These are phyloP conservation scores for Russula abietina DNA, from an alignment of 768 basidiomycete genomes.

Conservation along the genomic window DNA sequence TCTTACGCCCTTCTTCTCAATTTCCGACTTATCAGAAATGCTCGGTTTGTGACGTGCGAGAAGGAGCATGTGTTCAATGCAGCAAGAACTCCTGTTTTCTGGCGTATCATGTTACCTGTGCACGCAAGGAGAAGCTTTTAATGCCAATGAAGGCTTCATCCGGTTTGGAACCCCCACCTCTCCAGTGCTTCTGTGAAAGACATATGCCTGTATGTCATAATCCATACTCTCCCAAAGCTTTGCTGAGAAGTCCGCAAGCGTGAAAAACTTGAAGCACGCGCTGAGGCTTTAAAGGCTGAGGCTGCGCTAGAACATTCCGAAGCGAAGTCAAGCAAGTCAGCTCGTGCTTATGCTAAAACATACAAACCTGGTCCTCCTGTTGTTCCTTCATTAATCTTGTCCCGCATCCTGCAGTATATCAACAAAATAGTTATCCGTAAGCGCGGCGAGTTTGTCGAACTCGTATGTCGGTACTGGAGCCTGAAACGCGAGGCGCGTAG, in stretches of 20 bases:
- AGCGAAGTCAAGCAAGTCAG: slow-evolving; percentile 60
- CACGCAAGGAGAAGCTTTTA: slow-evolving; percentile 75
- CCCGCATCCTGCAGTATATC: slow-evolving; percentile 71
- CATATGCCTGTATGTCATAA: slow-evolving; percentile 66
- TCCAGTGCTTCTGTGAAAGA: slow-evolving; percentile 82
- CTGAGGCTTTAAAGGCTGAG: slow-evolving; percentile 49
- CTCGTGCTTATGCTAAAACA: slow-evolving; percentile 85
- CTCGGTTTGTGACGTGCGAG: slow-evolving; percentile 49
- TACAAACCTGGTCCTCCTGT: slow-evolving; percentile 92
- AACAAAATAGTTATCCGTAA: slow-evolving; percentile 63
- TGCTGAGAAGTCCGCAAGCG: slow-evolving; percentile 37
- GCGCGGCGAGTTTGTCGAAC: slow-evolving; percentile 67
- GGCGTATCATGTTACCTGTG: slow-evolving; percentile 94
- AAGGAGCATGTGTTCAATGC: slow-evolving; percentile 95
- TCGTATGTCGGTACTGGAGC: slow-evolving; percentile 93
- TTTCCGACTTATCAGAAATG: slow-evolving; percentile 42
- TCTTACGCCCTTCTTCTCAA: background rate
- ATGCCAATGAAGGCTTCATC: slow-evolving; percentile 83
- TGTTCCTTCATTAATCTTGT: slow-evolving; percentile 79
- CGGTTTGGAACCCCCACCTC: slow-evolving; percentile 62
- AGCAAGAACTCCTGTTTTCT: slow-evolving; percentile 83
- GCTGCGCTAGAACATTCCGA: slow-evolving; percentile 39
- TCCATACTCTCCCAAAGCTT: background rate
- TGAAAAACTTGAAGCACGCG: slow-evolving; percentile 61
- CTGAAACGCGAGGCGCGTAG: slow-evolving; percentile 89